Percentiles rank a stretch among this genome's conserved stretches.
phyloP scores from a whole-genome alignment of 495 filamentous ascomycete genomes.

The Cudoniella acicularis region DNA sequence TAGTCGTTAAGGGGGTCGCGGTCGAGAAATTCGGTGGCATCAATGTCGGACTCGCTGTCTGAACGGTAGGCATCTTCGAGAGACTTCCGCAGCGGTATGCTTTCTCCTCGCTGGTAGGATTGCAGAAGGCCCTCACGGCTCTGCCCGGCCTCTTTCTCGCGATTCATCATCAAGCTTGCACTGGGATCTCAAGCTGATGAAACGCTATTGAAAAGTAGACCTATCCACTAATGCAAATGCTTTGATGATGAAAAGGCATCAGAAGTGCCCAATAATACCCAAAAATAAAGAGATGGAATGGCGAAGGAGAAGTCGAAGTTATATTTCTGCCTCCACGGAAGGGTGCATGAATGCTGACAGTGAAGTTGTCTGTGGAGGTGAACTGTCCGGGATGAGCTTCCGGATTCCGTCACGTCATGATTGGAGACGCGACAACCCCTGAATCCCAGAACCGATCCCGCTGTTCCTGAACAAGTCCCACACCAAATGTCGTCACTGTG shows the following conservation, averaged over 20 bases:
- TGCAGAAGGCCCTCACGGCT: conserved; percentile 26
- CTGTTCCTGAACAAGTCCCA: background rate
- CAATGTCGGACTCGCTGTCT: conserved; percentile 24
- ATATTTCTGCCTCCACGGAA: background rate
- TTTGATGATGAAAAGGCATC: background rate
- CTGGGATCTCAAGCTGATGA: background rate
- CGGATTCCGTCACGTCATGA: background rate
- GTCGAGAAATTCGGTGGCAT: conserved; percentile 26
- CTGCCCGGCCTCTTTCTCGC: conserved; percentile 9
- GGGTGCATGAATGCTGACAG: background rate
- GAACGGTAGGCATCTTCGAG: conserved; percentile 23
- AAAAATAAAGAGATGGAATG: background rate
- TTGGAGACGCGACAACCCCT: background rate
- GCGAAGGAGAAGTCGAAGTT: background rate
- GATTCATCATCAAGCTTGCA: conserved; percentile 17
- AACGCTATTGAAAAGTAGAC: background rate
- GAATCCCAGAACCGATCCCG: background rate
- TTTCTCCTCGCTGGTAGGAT: conserved; percentile 19
- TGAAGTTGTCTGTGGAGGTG: background rate
- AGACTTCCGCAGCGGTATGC: conserved; percentile 18
- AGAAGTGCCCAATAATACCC: background rate
- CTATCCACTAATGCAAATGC: background rate
- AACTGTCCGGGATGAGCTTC: background rate
- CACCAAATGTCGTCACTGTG: background rate
- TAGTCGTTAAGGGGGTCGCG: conserved; percentile 13